Base-by-base conservation (phyloP, 1,139 yeast species). In the Arxiozyma bovina region DNA sequence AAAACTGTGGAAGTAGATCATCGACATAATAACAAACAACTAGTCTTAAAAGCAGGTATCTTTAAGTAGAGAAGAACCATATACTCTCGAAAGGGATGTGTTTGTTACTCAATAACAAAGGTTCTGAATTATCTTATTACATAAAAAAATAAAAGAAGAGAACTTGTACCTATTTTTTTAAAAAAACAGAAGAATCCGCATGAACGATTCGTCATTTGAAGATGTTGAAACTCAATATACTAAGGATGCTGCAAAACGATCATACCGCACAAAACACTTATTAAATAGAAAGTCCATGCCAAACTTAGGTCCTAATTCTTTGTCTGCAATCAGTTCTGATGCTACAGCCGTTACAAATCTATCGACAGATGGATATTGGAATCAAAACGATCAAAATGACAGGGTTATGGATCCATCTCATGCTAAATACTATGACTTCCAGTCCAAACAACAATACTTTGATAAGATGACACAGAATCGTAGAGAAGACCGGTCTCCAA, bases 131-230 rank as follows among this genome's bases (percentile, higher is more conserved):
- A 15, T 8, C 3, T 34, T 34, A 9, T 9, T 12, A 15, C 25
- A n/a, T 30, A 30, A 6, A 45, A n/a, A 45, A 8, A 18, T 18
- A 23, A 21, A 45, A 7, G 20, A 27, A 17, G 21, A 45, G 12
- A 43, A 7, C 2, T 22, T 22, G 1, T 21, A 17, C 18, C 22
- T 34, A 12, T 12, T 34, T 34, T 34, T 34, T 34, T 34, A 15
- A 3, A n/a, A 15, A 3, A n/a, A 9, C 17, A 34, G 4, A 15
- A 34, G 17, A 15, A 15, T 21, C 20, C 25, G 5, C 12, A 55
- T 51, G 58, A 50, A 50, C 27, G 70, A 67, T 42, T 62, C 67
- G 5, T 66, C 70, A 15, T 67, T 67, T 57, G 71, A 67, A 51
- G 69, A 67, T 50, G 51, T 66, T 42, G 70, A 66, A 43, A 61